phyloP scores from a whole-genome alignment of 257 asterid genomes.

The Gynochthodes officinalis region DNA sequence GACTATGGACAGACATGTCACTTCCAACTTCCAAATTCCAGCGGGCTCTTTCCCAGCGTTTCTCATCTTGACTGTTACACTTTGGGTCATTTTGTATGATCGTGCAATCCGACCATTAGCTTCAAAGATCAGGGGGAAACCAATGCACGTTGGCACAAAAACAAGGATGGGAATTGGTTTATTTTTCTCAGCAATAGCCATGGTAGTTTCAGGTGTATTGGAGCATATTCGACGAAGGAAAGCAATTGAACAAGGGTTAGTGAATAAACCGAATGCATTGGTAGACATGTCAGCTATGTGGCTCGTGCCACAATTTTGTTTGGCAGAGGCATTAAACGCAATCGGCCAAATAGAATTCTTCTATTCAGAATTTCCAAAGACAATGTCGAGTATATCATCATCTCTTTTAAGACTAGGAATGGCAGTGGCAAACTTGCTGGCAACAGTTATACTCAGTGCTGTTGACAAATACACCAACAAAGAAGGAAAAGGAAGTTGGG shows the following conservation, averaged over 20 bases:
- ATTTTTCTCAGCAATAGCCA: constrained; percentile 39
- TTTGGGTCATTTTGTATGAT: constrained; percentile 56
- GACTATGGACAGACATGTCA: constrained; percentile 56
- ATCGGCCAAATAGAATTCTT: constrained; percentile 61
- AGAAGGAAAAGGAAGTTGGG: constrained; percentile 58
- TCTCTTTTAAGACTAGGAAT: constrained; percentile 52
- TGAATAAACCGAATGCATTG: constrained; percentile 31
- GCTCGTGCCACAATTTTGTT: constrained; percentile 57
- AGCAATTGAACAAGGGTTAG: constrained; percentile 41
- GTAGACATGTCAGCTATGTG: constrained; percentile 64
- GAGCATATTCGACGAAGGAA: constrained; percentile 44
- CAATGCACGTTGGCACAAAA: constrained; percentile 40
- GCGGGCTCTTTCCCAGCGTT: constrained; percentile 69
- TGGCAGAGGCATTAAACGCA: constrained; percentile 58
- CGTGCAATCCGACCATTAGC: constrained; percentile 52
- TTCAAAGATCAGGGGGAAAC: constrained; percentile 43
- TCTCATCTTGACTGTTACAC: constrained; percentile 30
- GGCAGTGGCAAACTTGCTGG: constrained; percentile 50
- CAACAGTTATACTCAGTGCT: constrained; percentile 40
- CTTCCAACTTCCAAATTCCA: constrained; percentile 50
- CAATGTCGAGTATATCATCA: constrained; percentile 58
- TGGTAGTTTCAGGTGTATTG: constrained; percentile 46
- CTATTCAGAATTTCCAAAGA: constrained; percentile 56
- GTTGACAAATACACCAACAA: constrained; percentile 37
- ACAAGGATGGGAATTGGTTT: constrained; percentile 62